Conservation (phyloP, 805 yeast genomes). For the Wickerhamiella lipophila region DNA sequence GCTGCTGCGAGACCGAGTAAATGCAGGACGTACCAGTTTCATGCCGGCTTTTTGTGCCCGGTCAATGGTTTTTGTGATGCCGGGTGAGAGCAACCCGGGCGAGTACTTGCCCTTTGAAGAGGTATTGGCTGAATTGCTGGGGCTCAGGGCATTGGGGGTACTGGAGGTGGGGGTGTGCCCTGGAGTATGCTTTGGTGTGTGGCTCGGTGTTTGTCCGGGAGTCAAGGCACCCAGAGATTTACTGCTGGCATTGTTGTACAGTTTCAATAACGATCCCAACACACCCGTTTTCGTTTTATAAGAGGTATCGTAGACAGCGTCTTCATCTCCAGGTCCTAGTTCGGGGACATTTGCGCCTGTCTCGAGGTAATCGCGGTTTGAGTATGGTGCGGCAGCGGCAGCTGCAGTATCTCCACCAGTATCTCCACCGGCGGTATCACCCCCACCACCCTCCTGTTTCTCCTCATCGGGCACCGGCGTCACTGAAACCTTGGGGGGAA, state of each 20-base stretch:
- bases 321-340: not conserved
- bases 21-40: not conserved
- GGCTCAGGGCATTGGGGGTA: not conserved
- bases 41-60: not conserved
- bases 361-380: slow-evolving; percentile 1
- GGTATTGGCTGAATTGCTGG: not conserved
- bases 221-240: not conserved
- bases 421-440: too few relatives aligned
- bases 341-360: slow-evolving; percentile 2
- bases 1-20: not conserved
- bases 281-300: slow-evolving; percentile 3
- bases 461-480: not conserved
- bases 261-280: slow-evolving; percentile 6
- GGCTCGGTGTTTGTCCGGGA: not conserved
- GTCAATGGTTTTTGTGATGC: not conserved
- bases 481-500: not conserved
- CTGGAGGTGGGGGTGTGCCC: not conserved
- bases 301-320: not conserved
- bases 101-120: not conserved
- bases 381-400: not conserved
- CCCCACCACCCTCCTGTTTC: not conserved
- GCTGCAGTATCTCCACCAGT: too few relatives aligned
- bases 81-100: slow-evolving; percentile 4
- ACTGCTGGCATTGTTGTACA: not conserved
- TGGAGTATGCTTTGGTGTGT: not conserved